Evolutionary conservation across 2,329 filamentous ascomycete species (phyloP).

Genomic region (Fusarium illudens): DNA sequence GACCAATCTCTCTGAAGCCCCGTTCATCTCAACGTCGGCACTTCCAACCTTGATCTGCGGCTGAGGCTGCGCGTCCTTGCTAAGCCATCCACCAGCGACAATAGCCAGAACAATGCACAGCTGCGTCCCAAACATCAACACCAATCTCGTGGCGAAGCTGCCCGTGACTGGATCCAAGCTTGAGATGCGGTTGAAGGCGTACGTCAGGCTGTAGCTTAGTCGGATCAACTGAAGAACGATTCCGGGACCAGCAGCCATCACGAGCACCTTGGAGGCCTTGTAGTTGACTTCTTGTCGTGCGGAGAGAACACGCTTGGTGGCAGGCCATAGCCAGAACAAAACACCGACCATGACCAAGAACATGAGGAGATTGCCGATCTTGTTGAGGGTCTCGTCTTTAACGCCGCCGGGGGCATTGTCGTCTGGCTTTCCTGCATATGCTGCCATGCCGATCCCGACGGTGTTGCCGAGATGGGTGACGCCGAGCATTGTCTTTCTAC

Average conservation of each 20-base stretch:
- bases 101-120: not conserved
- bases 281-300: not conserved
- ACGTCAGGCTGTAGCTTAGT: constrained; percentile 2
- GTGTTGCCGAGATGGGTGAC: constrained; percentile 1
- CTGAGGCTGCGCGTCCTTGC: not conserved
- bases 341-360: constrained; percentile 1
- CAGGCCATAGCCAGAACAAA: not conserved
- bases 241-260: not conserved
- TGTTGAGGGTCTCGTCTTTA: not conserved
- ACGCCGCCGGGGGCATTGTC: not conserved
- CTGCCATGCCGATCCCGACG: not conserved
- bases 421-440: constrained; percentile 3
- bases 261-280: not conserved
- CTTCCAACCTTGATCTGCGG: not conserved
- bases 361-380: not conserved
- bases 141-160: constrained; percentile 5
- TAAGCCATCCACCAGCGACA: constrained; percentile 2
- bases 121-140: constrained; percentile 2
- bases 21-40: not conserved
- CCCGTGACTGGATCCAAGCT: constrained; percentile 4
- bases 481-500: not conserved
- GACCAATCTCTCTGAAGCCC: not conserved
- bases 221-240: not conserved
- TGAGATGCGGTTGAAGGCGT: constrained; percentile 4
- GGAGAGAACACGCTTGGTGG: not conserved